Evolutionary conservation across 1,284 basidiomycete genomes (phyloP).

Genomic region (Earliella scabrosa): DNA sequence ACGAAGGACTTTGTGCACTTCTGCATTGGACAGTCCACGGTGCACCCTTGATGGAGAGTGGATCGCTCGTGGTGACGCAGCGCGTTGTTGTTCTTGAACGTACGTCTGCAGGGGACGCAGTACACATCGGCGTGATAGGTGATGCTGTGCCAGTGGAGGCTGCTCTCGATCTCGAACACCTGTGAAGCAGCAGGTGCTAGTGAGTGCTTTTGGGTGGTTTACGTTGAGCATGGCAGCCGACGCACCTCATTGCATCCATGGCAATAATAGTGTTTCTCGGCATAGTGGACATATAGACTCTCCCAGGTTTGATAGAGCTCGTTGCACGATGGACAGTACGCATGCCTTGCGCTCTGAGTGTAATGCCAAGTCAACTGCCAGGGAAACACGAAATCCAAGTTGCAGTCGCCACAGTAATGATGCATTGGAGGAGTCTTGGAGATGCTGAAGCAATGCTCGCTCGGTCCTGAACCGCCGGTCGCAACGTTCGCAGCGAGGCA

Average conservation of each 20-base stretch:
- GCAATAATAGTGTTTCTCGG: constrained; percentile 23
- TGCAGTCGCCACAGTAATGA: constrained; percentile 41
- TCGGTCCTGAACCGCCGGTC: constrained; percentile 15
- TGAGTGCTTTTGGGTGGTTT: background rate
- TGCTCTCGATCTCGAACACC: constrained; percentile 20
- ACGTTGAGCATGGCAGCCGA: too few relatives aligned
- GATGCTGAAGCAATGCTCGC: constrained; percentile 30
- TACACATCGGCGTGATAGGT: constrained; percentile 28
- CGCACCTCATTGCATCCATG: constrained; percentile 21
- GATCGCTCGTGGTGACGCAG: constrained; percentile 33
- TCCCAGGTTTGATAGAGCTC: constrained; percentile 23
- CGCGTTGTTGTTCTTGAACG: constrained; percentile 29
- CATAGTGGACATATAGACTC: constrained; percentile 23
- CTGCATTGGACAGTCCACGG: constrained; percentile 29
- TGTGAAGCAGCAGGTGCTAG: background rate
- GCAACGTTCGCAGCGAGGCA: constrained; percentile 20
- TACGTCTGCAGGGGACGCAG: constrained; percentile 30
- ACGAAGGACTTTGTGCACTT: constrained; percentile 35
- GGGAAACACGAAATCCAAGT: constrained; percentile 21
- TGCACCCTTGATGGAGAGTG: constrained; percentile 28
- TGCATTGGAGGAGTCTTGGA: constrained; percentile 34
- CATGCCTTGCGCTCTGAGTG: constrained; percentile 28
- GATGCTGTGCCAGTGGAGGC: constrained; percentile 28
- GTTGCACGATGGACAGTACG: constrained; percentile 32
- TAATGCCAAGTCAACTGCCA: constrained; percentile 25